phyloP scores from a whole-genome alignment of 2,329 filamentous ascomycete genomes.

The Colletotrichum trifolii region DNA sequence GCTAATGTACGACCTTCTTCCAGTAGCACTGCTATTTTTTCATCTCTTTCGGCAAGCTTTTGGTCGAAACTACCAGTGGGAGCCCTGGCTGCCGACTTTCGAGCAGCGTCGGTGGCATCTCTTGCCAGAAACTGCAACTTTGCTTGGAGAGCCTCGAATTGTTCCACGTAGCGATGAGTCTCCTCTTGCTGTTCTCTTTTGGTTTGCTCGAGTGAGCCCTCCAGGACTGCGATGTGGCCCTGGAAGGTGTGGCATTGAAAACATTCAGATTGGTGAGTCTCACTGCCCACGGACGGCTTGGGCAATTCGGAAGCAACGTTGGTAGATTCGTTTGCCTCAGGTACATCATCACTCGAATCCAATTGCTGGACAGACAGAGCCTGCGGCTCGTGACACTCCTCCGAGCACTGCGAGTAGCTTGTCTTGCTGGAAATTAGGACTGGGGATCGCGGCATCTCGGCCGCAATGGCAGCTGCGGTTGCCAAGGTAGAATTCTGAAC shows the following conservation, averaged over 20 bases:
- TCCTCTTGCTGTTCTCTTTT: slow-evolving; percentile 69
- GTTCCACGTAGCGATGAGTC: slow-evolving; percentile 83
- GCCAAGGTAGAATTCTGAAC: neutral
- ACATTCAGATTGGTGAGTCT: slow-evolving; percentile 9
- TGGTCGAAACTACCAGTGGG: slow-evolving; percentile 75
- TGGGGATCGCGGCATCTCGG: no score
- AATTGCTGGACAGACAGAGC: neutral
- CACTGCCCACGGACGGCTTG: no score
- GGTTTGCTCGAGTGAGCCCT: slow-evolving; percentile 9
- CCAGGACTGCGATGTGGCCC: slow-evolving; percentile 21
- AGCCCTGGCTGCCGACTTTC: slow-evolving; percentile 72
- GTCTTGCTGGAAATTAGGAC: no score
- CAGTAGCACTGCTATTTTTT: slow-evolving; percentile 88
- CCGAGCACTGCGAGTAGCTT: no score
- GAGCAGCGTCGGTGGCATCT: slow-evolving; percentile 81
- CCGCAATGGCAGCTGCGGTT: neutral
- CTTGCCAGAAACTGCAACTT: slow-evolving; percentile 91
- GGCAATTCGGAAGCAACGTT: neutral
- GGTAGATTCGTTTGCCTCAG: neutral
- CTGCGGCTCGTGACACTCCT: no score
- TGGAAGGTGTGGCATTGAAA: slow-evolving; percentile 13
- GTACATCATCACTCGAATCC: neutral
- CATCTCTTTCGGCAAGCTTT: slow-evolving; percentile 88
- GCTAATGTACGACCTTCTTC: slow-evolving; percentile 92
- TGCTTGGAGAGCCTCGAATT: slow-evolving; percentile 89